Evolutionary conservation across 257 asterid genomes (phyloP), one percentile per base, ranked within the genome.

Genomic region (Nicotiana obtusifolia): DNA sequence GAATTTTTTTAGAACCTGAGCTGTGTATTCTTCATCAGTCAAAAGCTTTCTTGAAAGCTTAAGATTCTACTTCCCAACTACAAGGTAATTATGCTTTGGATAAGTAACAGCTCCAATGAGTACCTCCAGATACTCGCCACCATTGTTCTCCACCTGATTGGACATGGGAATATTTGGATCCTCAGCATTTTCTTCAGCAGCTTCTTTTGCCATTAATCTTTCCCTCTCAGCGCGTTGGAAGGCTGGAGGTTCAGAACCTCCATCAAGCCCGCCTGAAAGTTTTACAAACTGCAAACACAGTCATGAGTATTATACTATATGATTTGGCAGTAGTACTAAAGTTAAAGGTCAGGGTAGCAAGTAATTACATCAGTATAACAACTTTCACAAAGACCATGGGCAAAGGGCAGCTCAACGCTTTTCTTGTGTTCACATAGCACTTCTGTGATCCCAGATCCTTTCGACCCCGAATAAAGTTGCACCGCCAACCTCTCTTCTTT

Each of bases 241-340:
- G 83, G 98, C 94, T 83, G 98, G 98, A 87, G 98, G 98, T 86
- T 95, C 97, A 37, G 88, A 88, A 68, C 95, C 97, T 73, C 93
- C 92, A 17, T 86, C 86, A 82, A 95, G 93, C 83, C 98, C 98
- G 49, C 98, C 98, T 77, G 97, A 92, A 77, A 95, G 88, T 80
- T 86, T 81, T 59, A 89, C 31, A 84, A 95, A 93, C 98, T 94
- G 92, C 83, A 89, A 80, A 82, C 82, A 80, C 1, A 80, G 28
- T 64, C 47, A 24, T 5, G 20, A 47, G 35, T 80, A 41, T 16
- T 80, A 24, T 22, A n/a, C n/a, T n/a, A 24, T 28, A 80, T 54
- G 83, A 69, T 49, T 17, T 60, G 11, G 54, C 28, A 30, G 19
- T 47, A 69, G 35, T 49, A 77, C 77, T 49, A 28, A 75, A 77